Evolutionary conservation across 1,284 basidiomycete genomes (phyloP).

Genomic region (Cryptococcus depauperatus): DNA sequence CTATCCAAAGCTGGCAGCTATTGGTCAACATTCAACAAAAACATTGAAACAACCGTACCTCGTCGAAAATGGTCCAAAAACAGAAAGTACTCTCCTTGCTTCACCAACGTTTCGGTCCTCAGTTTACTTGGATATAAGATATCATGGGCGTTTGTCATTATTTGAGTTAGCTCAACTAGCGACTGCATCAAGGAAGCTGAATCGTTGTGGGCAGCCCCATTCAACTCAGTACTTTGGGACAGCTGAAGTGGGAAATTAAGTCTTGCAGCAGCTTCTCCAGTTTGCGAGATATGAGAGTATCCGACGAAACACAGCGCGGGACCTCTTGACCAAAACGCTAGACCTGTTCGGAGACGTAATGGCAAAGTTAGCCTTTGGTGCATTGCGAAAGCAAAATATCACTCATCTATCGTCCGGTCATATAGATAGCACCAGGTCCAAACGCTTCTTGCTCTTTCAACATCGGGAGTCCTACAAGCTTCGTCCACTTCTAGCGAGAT

Average conservation of each 20-base stretch:
- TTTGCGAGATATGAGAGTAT: conserved; percentile 39
- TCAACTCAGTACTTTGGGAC: conserved; percentile 15
- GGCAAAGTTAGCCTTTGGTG: conserved; percentile 9
- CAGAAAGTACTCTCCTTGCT: conserved; percentile 46
- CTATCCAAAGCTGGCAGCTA: conserved; percentile 23
- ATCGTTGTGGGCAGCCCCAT: conserved; percentile 16
- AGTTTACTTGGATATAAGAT: conserved; percentile 44
- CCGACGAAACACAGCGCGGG: conserved; percentile 45
- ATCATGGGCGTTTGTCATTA: conserved; percentile 47
- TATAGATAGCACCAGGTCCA: conserved; percentile 49
- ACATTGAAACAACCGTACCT: conserved; percentile 12
- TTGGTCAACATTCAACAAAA: not conserved
- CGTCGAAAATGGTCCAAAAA: conserved; percentile 40
- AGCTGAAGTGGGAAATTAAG: conserved; percentile 44
- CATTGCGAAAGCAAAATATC: not conserved
- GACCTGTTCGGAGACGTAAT: conserved; percentile 40
- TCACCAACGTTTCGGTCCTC: conserved; percentile 40
- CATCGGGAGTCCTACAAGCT: conserved; percentile 27
- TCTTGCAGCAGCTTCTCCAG: conserved; percentile 37
- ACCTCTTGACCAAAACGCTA: conserved; percentile 46
- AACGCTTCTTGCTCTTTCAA: conserved; percentile 43
- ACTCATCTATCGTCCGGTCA: conserved; percentile 43
- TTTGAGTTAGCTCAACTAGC: conserved; percentile 44
- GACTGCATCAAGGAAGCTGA: conserved; percentile 38
- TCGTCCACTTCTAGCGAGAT: conserved; percentile 37